These are phyloP conservation scores for Geotrichum restrictum DNA, from an alignment of 1,139 yeast species.

Conservation along the genomic window DNA sequence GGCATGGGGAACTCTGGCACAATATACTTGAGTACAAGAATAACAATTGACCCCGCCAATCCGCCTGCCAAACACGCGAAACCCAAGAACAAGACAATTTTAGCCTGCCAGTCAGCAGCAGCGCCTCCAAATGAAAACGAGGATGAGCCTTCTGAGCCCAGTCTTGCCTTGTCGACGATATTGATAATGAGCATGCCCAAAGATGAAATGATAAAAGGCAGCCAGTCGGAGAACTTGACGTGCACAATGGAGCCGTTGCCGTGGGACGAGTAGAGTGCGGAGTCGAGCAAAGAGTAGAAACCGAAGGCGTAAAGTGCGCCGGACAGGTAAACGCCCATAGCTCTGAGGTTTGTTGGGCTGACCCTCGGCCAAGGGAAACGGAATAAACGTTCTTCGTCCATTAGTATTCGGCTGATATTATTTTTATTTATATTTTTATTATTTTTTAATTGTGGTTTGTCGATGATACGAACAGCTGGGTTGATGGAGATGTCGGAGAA, in stretches of 20 bases:
- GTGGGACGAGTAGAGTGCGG: slow-evolving; percentile 78
- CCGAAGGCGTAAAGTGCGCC: slow-evolving; percentile 84
- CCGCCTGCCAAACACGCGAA: slow-evolving; percentile 93
- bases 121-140: slow-evolving; percentile 46
- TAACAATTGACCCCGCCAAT: slow-evolving; percentile 85
- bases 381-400: slow-evolving; percentile 24
- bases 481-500: no score
- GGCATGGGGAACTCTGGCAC: slow-evolving; percentile 78
- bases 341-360: slow-evolving; percentile 65
- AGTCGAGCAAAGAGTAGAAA: slow-evolving; percentile 84
- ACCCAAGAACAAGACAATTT: slow-evolving; percentile 84
- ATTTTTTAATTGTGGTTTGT: neutral
- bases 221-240: slow-evolving; percentile 85
- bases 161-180: slow-evolving; percentile 79
- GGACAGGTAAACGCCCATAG: slow-evolving; percentile 68
- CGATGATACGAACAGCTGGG: no score
- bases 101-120: slow-evolving; percentile 86
- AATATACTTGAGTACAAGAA: slow-evolving; percentile 76
- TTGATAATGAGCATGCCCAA: slow-evolving; percentile 90
- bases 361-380: slow-evolving; percentile 34
- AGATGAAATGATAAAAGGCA: slow-evolving; percentile 83
- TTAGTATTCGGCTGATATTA: neutral
- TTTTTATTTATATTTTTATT: neutral
- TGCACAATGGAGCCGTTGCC: slow-evolving; percentile 84
- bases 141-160: slow-evolving; percentile 54